Conservation (phyloP, 257 asterid genomes). For the Leonotis leonurus region DNA sequence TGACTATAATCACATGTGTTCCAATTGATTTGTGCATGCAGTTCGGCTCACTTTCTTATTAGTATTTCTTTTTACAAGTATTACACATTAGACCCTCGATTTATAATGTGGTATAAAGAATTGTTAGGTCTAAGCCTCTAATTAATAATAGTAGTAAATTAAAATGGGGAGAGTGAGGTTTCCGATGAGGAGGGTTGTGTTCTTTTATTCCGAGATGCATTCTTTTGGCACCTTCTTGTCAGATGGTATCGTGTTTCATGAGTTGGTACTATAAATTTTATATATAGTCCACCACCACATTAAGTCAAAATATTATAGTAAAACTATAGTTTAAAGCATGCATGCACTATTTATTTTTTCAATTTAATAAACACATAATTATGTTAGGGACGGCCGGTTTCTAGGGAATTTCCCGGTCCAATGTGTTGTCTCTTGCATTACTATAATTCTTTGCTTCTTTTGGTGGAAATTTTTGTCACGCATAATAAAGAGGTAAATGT, state of each 20-base stretch:
- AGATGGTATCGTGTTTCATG: slow-evolving; percentile 38
- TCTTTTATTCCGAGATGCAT: slow-evolving; percentile 24
- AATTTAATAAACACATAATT: background rate
- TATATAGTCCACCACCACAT: background rate
- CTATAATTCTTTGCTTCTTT: no score
- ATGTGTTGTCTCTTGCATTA: background rate
- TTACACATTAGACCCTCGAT: no score
- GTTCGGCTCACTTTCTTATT: no score
- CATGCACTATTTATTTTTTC: background rate
- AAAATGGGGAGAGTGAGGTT: slow-evolving; percentile 17
- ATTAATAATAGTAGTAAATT: background rate
- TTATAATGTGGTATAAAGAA: no score
- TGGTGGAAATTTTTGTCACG: no score
- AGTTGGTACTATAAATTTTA: slow-evolving; percentile 8
- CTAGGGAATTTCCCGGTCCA: background rate
- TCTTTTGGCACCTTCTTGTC: slow-evolving; percentile 65
- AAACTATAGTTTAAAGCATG: background rate
- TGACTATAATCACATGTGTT: background rate
- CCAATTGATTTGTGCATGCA: no score
- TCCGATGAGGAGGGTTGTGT: slow-evolving; percentile 10
- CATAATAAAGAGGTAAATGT: no score
- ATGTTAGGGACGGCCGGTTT: background rate
- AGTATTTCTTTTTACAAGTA: no score
- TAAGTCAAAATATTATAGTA: slow-evolving; percentile 24
- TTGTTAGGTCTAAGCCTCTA: no score